phyloP scores from a whole-genome alignment of 345 rosid species.

The Citropsis articulata region DNA sequence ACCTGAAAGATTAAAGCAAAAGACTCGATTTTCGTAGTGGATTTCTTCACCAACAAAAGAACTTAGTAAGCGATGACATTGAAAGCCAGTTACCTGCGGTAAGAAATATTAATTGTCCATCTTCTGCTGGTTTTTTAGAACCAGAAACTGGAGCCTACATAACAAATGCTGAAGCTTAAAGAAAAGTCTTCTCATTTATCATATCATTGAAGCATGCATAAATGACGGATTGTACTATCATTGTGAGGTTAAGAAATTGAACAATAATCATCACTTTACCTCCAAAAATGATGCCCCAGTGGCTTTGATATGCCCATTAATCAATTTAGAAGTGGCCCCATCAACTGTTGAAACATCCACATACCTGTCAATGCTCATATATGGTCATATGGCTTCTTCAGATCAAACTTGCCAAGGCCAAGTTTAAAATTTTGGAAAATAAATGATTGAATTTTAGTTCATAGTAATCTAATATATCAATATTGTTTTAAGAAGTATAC shows the following conservation, averaged over 20 bases:
- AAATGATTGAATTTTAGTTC: not conserved
- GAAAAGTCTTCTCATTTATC: constrained; percentile 2
- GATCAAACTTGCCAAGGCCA: not conserved
- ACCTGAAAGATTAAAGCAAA: constrained; percentile 50
- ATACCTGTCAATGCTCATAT: constrained; percentile 48
- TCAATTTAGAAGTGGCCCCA: constrained; percentile 68
- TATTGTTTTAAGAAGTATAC: not conserved
- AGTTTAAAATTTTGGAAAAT: not conserved
- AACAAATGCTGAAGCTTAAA: constrained; percentile 1
- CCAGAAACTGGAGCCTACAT: constrained; percentile 94
- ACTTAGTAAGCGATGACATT: not conserved
- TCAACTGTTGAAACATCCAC: constrained; percentile 95
- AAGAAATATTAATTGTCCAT: constrained; percentile 83
- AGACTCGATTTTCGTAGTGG: constrained; percentile 19
- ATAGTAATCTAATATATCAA: not conserved
- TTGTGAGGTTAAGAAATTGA: not conserved
- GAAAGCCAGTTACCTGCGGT: constrained; percentile 59
- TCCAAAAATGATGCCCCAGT: constrained; percentile 82
- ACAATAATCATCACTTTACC: constrained; percentile 34
- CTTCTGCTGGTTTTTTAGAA: constrained; percentile 92
- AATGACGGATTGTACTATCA: not conserved
- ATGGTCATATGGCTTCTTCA: not conserved
- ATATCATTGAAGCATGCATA: not conserved
- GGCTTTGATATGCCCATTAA: constrained; percentile 51
- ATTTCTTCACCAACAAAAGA: not conserved